phyloP scores from a whole-genome alignment of 208 protist species.

The Leishmania lainsoni region DNA sequence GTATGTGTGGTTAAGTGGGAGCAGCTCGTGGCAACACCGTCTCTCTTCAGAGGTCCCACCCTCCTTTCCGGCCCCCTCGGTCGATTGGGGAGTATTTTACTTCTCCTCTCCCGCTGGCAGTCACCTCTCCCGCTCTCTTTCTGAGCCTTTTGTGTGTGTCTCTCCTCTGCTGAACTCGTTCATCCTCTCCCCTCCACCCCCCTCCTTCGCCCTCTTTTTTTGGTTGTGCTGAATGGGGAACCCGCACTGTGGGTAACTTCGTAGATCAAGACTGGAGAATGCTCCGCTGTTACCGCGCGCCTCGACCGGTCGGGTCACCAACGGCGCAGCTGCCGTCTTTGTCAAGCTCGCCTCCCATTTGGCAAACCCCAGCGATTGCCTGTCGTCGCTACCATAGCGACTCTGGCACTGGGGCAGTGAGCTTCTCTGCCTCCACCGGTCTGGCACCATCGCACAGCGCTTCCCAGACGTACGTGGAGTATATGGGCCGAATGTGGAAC shows the following conservation, averaged over 20 bases:
- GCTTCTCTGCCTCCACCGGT: background rate
- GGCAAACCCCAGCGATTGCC: background rate
- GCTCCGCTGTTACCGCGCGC: constrained; percentile 11
- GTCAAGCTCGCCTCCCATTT: background rate
- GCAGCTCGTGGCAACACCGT: background rate
- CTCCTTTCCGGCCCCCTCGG: too few relatives aligned
- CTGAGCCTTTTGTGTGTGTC: background rate
- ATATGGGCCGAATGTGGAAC: constrained; percentile 66
- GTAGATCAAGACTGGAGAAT: constrained; percentile 1
- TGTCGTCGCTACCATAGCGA: background rate
- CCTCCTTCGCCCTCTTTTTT: background rate
- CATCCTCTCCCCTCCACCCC: background rate
- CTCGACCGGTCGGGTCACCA: background rate
- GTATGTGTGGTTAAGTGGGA: background rate
- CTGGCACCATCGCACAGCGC: background rate
- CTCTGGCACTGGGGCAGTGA: background rate
- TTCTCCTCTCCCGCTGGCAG: background rate
- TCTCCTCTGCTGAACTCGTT: background rate
- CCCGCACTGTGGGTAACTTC: background rate
- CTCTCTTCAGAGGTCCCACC: background rate
- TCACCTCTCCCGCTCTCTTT: background rate
- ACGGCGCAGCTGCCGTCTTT: background rate
- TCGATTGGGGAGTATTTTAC: background rate
- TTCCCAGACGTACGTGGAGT: constrained; percentile 56
- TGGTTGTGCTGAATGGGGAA: background rate